Conservation (phyloP, 2,329 filamentous ascomycete species). For the Lanzia echinophila region DNA sequence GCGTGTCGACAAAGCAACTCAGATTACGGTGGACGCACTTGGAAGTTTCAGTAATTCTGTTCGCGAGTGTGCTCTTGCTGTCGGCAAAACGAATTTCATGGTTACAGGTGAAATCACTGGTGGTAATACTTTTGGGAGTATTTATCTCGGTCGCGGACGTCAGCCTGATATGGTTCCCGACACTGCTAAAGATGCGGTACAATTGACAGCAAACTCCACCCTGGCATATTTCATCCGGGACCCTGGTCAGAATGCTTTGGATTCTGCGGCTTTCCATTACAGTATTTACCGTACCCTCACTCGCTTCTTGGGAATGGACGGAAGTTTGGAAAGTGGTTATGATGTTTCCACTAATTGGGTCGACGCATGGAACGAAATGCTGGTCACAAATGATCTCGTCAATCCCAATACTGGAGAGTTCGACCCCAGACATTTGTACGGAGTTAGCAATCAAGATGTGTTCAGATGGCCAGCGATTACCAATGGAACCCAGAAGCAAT, state of each 20-base stretch:
- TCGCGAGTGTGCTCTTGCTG: slow-evolving; percentile 47
- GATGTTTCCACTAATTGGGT: slow-evolving; percentile 48
- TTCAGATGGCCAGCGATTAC: slow-evolving; percentile 56
- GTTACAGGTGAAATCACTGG: slow-evolving; percentile 57
- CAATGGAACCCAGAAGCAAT: slow-evolving; percentile 49
- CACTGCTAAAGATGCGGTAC: slow-evolving; percentile 42
- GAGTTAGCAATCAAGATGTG: slow-evolving; percentile 59
- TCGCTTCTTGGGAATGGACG: slow-evolving; percentile 52
- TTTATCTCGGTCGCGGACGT: slow-evolving; percentile 57
- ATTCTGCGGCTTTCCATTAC: slow-evolving; percentile 57
- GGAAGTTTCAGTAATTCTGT: slow-evolving; percentile 51
- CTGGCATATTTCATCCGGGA: slow-evolving; percentile 45
- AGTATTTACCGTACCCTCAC: slow-evolving; percentile 56
- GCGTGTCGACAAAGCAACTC: slow-evolving; percentile 60
- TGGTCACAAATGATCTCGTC: slow-evolving; percentile 52
- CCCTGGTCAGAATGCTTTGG: slow-evolving; percentile 45
- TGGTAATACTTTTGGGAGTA: slow-evolving; percentile 52
- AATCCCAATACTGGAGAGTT: slow-evolving; percentile 55
- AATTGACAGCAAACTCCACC: slow-evolving; percentile 38
- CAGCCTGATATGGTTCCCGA: slow-evolving; percentile 46
- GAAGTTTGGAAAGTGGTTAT: slow-evolving; percentile 46
- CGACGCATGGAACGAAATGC: slow-evolving; percentile 46
- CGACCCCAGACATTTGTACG: slow-evolving; percentile 59
- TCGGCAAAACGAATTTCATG: slow-evolving; percentile 58
- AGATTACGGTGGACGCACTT: slow-evolving; percentile 55